Base-by-base conservation (phyloP, 495 filamentous ascomycete species). In the Aspergillus conjunctus region DNA sequence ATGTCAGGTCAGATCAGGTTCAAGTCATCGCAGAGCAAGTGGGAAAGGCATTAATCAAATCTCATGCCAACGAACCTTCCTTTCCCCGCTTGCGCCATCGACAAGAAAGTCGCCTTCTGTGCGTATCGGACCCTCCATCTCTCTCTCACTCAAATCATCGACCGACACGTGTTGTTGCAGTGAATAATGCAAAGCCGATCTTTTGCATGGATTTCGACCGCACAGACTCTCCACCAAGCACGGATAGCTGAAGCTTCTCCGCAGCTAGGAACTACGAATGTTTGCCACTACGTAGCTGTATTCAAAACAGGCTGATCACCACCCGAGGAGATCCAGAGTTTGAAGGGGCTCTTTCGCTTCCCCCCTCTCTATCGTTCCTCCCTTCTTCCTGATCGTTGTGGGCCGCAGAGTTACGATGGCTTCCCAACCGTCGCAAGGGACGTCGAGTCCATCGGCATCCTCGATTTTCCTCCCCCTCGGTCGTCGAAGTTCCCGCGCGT, bases 401-500 rank as follows among this genome's bases (percentile, higher is more conserved):
- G 18, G 49, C 41, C 21, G 41, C 41, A 58, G 34, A 51, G 50
- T 43, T 48, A 31, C 34, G 49, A 83, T 83, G 81, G 72, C 69
- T 61, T 71, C 72, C 46, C 73, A 73, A 41, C 75, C 68, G 59
- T 69, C 69, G 32, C 69, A 69, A 65, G 71, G 68, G 59, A 71
- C 68, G 43, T 65, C 68, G 41, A 80, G 78, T 62, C 78, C 77
- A 34, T 77, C 79, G 34, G 65, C 70, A 41, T 81, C 79, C 44
- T 73, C 79, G 7, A 68, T 73, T 41, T 74, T 78, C 50, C 67
- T 77, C 48, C 77, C 77, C 4, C 73, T 78, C 17, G 75, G 76
- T 18, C 72, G 73, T 48, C 79, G 77, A 44, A 86, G 82, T 17
- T 93, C 91, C 4, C 67, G 88, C 17, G 75, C 79, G 34, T 93